A percentile compares a stretch with the other conserved stretches of the same genome.
phyloP scores from a whole-genome alignment of 225 moss, liverwort and hornwort genomes.

The Physcomitrellopsis africana region DNA sequence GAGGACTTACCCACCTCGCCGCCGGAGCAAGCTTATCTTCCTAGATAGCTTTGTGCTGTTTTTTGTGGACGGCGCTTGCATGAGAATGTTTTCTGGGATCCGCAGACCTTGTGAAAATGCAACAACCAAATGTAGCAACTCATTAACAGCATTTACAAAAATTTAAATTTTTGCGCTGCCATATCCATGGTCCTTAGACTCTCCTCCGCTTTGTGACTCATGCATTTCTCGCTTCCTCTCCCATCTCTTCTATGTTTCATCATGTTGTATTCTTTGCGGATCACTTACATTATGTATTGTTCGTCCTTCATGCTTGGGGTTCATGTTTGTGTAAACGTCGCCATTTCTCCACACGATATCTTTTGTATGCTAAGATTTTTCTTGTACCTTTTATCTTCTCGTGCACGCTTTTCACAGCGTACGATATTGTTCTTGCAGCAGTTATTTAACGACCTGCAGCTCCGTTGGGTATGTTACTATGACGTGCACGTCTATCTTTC shows the following conservation, averaged over 20 bases:
- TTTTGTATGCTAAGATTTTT: not conserved
- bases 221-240: no score
- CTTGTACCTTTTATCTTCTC: not conserved
- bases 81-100: conserved; percentile 32
- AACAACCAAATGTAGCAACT: conserved; percentile 23
- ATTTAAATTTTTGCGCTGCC: conserved; percentile 19
- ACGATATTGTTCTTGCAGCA: not conserved
- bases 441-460: conserved; percentile 21
- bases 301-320: not conserved
- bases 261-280: not conserved
- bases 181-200: not conserved
- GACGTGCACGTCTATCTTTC: not conserved
- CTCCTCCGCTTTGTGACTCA: no score
- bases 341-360: not conserved
- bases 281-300: not conserved
- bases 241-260: no score
- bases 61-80: conserved; percentile 31
- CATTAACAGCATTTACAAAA: conserved; percentile 28
- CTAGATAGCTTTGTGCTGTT: conserved; percentile 40
- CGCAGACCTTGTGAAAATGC: conserved; percentile 24
- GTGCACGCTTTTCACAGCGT: not conserved
- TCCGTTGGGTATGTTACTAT: not conserved
- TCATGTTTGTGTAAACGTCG: not conserved
- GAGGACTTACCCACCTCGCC: conserved; percentile 31
- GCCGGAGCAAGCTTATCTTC: conserved; percentile 40